A percentile compares a stretch with the other conserved stretches of the same genome.
These are phyloP conservation scores for Aegilops longissima DNA, from an alignment of 176 grass and related monocot species.

Conservation along the genomic window DNA sequence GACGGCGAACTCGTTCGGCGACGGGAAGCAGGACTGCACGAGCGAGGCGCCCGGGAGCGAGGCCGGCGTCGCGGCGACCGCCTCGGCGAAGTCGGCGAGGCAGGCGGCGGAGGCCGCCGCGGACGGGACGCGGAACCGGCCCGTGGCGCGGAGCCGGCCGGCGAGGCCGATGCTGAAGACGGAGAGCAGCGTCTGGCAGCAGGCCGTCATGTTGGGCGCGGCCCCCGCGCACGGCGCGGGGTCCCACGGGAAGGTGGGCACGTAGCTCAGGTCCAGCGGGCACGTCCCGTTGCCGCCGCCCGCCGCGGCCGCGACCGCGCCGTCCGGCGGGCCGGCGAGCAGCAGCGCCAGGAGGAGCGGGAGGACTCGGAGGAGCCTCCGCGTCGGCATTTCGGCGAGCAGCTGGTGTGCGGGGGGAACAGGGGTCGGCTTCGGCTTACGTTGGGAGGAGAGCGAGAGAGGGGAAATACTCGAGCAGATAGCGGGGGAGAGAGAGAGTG, in stretches of 20 bases:
- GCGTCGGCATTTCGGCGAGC: constrained; percentile 35
- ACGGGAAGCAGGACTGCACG: constrained; percentile 49
- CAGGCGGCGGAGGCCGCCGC: constrained; percentile 39
- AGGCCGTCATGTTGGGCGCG: constrained; percentile 43
- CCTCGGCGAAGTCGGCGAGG: background rate
- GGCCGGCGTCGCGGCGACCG: constrained; percentile 29
- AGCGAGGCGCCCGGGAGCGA: constrained; percentile 38
- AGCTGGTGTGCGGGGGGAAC: constrained; percentile 5
- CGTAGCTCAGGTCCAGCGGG: constrained; percentile 66
- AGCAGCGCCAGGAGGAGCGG: constrained; percentile 2
- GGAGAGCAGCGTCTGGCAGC: constrained; percentile 60
- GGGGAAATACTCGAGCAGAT: background rate
- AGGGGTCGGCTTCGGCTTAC: background rate
- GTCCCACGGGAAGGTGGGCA: constrained; percentile 75
- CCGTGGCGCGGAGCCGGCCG: constrained; percentile 58
- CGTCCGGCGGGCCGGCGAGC: background rate
- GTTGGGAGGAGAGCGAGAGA: background rate
- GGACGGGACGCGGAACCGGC: constrained; percentile 63
- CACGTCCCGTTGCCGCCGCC: constrained; percentile 37
- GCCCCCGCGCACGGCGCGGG: constrained; percentile 27
- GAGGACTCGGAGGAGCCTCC: background rate
- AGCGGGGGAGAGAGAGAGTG: background rate
- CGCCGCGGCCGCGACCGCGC: background rate
- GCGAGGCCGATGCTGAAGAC: constrained; percentile 56
- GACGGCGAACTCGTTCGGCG: constrained; percentile 25